These are phyloP conservation scores for Echium plantagineum DNA, from an alignment of 257 asterid species.

Conservation along the genomic window DNA sequence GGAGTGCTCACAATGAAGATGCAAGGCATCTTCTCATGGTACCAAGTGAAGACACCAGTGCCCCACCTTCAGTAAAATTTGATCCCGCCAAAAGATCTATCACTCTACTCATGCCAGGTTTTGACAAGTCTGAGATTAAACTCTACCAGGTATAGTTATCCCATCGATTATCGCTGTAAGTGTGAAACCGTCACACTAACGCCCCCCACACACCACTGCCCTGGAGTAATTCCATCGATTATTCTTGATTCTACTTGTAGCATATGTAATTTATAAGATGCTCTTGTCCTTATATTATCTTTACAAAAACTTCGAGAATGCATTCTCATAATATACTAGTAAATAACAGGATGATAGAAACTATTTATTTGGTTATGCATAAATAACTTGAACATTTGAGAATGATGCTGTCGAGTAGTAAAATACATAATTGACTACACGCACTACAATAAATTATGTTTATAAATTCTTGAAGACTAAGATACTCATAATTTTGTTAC, in stretches of 20 bases:
- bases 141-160: conserved; percentile 61
- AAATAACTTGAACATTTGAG: too few species aligned
- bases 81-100: conserved; percentile 52
- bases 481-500: not conserved
- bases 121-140: conserved; percentile 96
- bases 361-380: too few species aligned
- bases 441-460: not conserved
- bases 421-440: not conserved
- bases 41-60: conserved; percentile 14
- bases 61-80: conserved; percentile 36
- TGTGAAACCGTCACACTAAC: too few species aligned
- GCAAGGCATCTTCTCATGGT: conserved; percentile 44
- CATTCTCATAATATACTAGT: too few species aligned
- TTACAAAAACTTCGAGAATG: too few species aligned
- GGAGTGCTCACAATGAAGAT: conserved; percentile 28
- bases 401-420: too few species aligned
- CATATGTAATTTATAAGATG: not conserved
- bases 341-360: too few species aligned
- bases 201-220: too few species aligned
- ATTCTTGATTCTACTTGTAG: not conserved
- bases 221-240: conserved; percentile 1
- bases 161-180: not conserved
- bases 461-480: not conserved
- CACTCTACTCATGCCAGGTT: conserved; percentile 92
- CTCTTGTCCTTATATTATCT: too few species aligned